phyloP scores from a whole-genome alignment of 2,329 filamentous ascomycete genomes.

The Keithomyces neogunnii region DNA sequence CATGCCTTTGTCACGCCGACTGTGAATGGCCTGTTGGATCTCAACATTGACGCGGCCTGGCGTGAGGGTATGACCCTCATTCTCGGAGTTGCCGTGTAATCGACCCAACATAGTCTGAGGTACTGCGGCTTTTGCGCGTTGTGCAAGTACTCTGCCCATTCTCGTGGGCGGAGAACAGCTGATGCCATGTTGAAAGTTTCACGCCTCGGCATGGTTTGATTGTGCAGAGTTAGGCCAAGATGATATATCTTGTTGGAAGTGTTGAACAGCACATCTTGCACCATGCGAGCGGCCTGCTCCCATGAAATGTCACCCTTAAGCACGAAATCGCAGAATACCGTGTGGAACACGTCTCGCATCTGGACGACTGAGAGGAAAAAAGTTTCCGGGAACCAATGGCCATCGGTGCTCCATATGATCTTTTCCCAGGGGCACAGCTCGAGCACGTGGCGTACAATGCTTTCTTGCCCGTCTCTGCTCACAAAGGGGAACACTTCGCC shows the following conservation, averaged over 20 bases:
- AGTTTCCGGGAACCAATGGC: conserved; percentile 71
- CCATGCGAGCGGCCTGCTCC: conserved; percentile 53
- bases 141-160: not conserved
- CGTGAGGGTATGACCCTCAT: conserved; percentile 59
- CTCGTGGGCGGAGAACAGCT: not conserved
- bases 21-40: conserved; percentile 32
- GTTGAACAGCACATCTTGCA: conserved; percentile 62
- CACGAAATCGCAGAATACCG: conserved; percentile 60
- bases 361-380: conserved; percentile 66
- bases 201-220: too few species aligned
- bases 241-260: conserved; percentile 71
- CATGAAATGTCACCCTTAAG: conserved; percentile 52
- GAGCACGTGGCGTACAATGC: conserved; percentile 60
- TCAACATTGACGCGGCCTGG: conserved; percentile 40
- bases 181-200: not conserved
- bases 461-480: conserved; percentile 67
- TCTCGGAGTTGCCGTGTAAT: conserved; percentile 64
- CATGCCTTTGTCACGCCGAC: conserved; percentile 57
- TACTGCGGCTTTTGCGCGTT: conserved; percentile 28
- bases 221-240: conserved; percentile 26
- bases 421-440: conserved; percentile 70
- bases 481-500: conserved; percentile 76
- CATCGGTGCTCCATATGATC: conserved; percentile 73
- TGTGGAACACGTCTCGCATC: conserved; percentile 61
- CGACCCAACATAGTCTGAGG: conserved; percentile 68